Evolutionary conservation across 169 alveolate species (phyloP), one percentile per base, ranked within the genome.

Genomic region (Toxoplasma gondii): DNA sequence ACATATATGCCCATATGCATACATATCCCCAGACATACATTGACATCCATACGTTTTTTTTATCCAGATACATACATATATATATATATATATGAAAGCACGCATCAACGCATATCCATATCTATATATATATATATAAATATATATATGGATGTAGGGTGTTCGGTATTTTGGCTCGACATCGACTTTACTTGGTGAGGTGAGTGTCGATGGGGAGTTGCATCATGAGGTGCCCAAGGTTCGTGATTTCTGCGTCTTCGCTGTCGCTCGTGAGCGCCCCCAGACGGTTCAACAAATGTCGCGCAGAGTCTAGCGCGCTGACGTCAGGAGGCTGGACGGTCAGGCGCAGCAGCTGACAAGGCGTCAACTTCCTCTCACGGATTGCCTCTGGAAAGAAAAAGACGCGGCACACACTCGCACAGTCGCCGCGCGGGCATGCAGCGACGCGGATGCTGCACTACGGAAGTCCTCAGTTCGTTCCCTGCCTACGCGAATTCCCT

Each of bases 161-260:
- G 67, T 9, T 19, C 27, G 67, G 67, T 19, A 53, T 19, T 53
- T 53, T 53, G 67, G 58, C 12, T 49, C 74, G 74, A 64, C 74
- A 64, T 9, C 31, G 74, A 64, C 22, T 91, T 0, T 19, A 70
- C 90, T 84, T 90, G 93, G 93, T 81, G 78, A 94, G 94, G 34
- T 87, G 92, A n/a, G 83, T 39, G 88, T 91, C 94, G 29, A 94
- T 67, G 12, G 96, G 96, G 64, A 94, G 88, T 36, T 78, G 87
- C 93, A 94, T 91, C 93, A 91, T 83, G 64, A 94, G 80, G 53
- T 91, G 81, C 43, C 96, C 96, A n/a, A 94, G 94, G n/a, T 54
- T 58, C 39, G 96, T 88, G 41, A 94, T 83, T 34, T 91, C 93
- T 34, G 92, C 92, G 36, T 86, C 92, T 53, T 49, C 92, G 34